These are phyloP conservation scores for Biscogniauxia marginata DNA, from an alignment of 2,329 filamentous ascomycete genomes.

Conservation along the genomic window DNA sequence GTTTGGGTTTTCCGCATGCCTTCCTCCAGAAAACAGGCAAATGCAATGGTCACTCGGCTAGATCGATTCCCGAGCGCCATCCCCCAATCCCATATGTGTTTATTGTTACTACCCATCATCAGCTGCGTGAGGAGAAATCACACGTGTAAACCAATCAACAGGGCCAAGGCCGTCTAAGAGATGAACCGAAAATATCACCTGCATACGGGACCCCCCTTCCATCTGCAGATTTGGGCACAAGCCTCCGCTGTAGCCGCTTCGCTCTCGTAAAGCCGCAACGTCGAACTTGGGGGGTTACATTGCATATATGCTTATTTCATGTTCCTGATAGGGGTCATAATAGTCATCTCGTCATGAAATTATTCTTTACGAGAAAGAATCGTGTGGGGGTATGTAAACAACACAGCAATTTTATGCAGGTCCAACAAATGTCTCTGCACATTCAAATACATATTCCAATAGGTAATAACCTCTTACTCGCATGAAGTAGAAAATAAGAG, in stretches of 20 bases:
- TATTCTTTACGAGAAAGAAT: not conserved
- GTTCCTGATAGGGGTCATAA: not conserved
- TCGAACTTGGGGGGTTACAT: not conserved
- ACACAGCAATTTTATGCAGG: not conserved
- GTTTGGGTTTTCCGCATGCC: not conserved
- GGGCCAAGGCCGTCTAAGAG: not conserved
- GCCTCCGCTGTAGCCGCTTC: not conserved
- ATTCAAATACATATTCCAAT: not conserved
- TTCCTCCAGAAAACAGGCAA: not conserved
- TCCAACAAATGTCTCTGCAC: not conserved
- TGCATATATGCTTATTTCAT: not conserved
- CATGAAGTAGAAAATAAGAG: not conserved
- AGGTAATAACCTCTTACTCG: not conserved
- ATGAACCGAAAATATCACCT: not conserved
- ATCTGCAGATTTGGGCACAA: not conserved
- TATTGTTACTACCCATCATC: not conserved
- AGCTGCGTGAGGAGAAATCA: not conserved
- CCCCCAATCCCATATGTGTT: not conserved
- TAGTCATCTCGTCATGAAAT: not conserved
- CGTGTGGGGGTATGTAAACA: not conserved
- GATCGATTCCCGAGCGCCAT: not conserved
- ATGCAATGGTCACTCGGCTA: not conserved
- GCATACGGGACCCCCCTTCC: not conserved
- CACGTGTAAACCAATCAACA: not conserved
- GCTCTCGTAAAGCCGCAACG: not conserved